These are phyloP conservation scores for Halenospora varia DNA, from an alignment of 495 filamentous ascomycete genomes.

Conservation along the genomic window DNA sequence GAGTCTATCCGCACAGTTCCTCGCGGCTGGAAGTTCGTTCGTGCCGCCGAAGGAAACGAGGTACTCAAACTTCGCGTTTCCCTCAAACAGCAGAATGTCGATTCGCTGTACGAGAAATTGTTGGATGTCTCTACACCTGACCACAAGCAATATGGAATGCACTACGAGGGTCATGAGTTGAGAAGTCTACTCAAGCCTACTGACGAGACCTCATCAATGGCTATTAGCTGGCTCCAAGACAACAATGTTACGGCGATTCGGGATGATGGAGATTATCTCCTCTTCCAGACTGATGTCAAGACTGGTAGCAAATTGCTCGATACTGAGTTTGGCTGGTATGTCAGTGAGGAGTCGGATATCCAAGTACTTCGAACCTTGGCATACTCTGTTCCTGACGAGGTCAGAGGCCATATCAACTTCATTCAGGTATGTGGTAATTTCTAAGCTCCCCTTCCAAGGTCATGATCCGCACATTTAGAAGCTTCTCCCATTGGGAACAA, in stretches of 20 bases:
- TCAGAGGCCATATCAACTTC: slow-evolving; percentile 53
- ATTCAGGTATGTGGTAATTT: slow-evolving; percentile 34
- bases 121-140: slow-evolving; percentile 53
- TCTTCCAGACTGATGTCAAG: slow-evolving; percentile 37
- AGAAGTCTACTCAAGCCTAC: slow-evolving; percentile 37
- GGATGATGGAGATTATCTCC: slow-evolving; percentile 43
- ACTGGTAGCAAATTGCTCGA: slow-evolving; percentile 45
- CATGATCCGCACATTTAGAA: too few species aligned
- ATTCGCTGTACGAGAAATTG: slow-evolving; percentile 49
- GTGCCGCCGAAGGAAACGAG: slow-evolving; percentile 3
- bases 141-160: slow-evolving; percentile 50
- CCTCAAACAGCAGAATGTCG: slow-evolving; percentile 39
- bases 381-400: slow-evolving; percentile 51
- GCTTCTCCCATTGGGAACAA: too few species aligned
- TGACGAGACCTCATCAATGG: slow-evolving; percentile 26
- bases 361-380: slow-evolving; percentile 31
- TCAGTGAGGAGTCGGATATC: slow-evolving; percentile 25
- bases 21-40: slow-evolving; percentile 14
- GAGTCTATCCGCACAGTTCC: slow-evolving; percentile 13
- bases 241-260: slow-evolving; percentile 36
- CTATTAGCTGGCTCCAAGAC: slow-evolving; percentile 40
- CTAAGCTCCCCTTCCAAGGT: too few species aligned
- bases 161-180: slow-evolving; percentile 50
- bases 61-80: slow-evolving; percentile 41
- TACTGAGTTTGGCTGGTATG: slow-evolving; percentile 42